phyloP scores from a whole-genome alignment of 1,284 basidiomycete genomes.

The Meripilus lineatus region DNA sequence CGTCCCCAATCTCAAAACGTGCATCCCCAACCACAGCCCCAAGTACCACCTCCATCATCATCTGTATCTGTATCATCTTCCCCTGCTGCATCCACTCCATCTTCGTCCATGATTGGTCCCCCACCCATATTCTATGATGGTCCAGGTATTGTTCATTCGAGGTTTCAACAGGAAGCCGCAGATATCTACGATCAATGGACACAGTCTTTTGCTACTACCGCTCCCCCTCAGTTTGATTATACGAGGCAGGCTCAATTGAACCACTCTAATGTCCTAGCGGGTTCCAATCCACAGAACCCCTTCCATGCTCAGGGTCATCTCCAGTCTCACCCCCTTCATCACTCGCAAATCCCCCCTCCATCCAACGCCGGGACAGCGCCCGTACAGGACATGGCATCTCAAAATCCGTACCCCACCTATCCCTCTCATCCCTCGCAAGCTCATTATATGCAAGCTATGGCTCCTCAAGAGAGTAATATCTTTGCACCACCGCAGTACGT shows the following conservation, averaged over 20 bases:
- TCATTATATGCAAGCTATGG: background rate
- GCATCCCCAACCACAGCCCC: background rate
- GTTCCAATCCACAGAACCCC: background rate
- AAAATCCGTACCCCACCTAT: too few relatives aligned
- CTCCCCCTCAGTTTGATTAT: constrained; percentile 1
- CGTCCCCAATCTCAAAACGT: too few relatives aligned
- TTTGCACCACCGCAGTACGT: background rate
- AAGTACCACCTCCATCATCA: background rate
- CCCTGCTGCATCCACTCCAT: background rate
- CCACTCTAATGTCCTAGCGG: background rate
- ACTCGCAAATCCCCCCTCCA: background rate
- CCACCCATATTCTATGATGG: constrained; percentile 8
- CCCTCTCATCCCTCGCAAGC: too few relatives aligned
- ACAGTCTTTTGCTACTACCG: background rate
- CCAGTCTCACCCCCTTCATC: background rate
- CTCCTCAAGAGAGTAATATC: background rate
- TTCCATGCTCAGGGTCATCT: background rate
- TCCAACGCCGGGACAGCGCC: constrained; percentile 4
- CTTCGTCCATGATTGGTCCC: constrained; percentile 4
- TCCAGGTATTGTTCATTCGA: background rate
- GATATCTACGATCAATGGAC: background rate
- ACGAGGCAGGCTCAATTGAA: background rate
- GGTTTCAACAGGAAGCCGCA: background rate
- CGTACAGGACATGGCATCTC: background rate
- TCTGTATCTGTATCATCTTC: background rate